Conservation (phyloP, 73 alveolate genomes). For the Tetrahymena malaccensis region DNA sequence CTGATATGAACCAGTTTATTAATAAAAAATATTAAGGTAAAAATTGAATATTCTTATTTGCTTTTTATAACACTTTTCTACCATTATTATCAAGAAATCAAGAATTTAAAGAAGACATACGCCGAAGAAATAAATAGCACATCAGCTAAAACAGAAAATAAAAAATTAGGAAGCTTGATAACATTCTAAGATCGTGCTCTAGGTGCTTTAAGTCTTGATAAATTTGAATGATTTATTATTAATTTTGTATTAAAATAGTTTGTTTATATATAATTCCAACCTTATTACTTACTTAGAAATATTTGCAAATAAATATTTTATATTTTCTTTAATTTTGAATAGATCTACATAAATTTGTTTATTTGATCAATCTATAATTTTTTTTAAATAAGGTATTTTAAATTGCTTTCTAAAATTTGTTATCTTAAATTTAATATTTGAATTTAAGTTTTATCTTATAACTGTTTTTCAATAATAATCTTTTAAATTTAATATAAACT, state of each 20-base stretch:
- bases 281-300: too few relatives aligned
- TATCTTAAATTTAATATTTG: too few relatives aligned
- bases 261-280: too few relatives aligned
- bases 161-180: neutral
- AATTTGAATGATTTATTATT: neutral
- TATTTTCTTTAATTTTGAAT: too few relatives aligned
- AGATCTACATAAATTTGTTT: too few relatives aligned
- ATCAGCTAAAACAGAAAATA: neutral
- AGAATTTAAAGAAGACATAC: neutral
- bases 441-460: too few relatives aligned
- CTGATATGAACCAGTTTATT: neutral
- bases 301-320: too few relatives aligned
- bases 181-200: neutral
- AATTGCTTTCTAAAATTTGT: too few relatives aligned
- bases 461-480: too few relatives aligned
- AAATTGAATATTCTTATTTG: neutral
- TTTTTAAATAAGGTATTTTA: too few relatives aligned
- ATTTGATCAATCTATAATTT: too few relatives aligned
- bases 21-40: neutral
- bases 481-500: too few relatives aligned
- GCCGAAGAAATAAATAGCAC: neutral
- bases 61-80: neutral
- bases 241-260: neutral
- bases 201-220: neutral
- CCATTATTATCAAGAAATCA: neutral